Conservation (phyloP, 768 basidiomycete species). For the Chlorophyllum brunneum region DNA sequence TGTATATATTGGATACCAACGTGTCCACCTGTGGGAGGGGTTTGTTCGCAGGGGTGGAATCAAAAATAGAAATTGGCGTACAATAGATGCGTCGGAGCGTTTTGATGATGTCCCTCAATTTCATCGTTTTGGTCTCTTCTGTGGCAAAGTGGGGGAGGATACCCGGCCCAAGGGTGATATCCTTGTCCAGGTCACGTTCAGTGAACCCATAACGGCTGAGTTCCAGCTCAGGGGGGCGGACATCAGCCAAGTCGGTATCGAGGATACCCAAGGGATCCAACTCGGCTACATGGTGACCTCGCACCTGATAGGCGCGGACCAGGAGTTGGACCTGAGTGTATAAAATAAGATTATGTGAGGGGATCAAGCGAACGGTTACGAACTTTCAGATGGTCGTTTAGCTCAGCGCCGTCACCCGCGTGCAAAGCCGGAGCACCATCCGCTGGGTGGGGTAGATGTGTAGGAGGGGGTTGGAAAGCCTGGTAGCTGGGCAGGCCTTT, state of each 20-base stretch:
- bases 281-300: constrained; percentile 94
- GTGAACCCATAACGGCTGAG: constrained; percentile 94
- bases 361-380: constrained; percentile 14
- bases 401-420: constrained; percentile 64
- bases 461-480: constrained; percentile 84
- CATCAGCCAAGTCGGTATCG: constrained; percentile 78
- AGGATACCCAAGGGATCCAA: constrained; percentile 94
- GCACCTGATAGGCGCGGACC: constrained; percentile 97
- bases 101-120: constrained; percentile 86
- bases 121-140: constrained; percentile 83
- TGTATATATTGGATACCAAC: constrained; percentile 91
- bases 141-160: constrained; percentile 94
- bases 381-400: constrained; percentile 95
- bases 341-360: constrained; percentile 5
- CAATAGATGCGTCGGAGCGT: constrained; percentile 92
- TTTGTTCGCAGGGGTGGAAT: background rate
- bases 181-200: constrained; percentile 90
- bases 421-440: constrained; percentile 80
- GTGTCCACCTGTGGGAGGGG: constrained; percentile 58
- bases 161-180: constrained; percentile 92
- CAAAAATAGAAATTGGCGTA: constrained; percentile 35
- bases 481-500: constrained; percentile 74
- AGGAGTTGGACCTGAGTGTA: constrained; percentile 84
- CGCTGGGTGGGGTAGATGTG: constrained; percentile 60
- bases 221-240: constrained; percentile 84